Evolutionary conservation across 2,329 filamentous ascomycete species (phyloP).

Genomic region (Talaromyces sp.): DNA sequence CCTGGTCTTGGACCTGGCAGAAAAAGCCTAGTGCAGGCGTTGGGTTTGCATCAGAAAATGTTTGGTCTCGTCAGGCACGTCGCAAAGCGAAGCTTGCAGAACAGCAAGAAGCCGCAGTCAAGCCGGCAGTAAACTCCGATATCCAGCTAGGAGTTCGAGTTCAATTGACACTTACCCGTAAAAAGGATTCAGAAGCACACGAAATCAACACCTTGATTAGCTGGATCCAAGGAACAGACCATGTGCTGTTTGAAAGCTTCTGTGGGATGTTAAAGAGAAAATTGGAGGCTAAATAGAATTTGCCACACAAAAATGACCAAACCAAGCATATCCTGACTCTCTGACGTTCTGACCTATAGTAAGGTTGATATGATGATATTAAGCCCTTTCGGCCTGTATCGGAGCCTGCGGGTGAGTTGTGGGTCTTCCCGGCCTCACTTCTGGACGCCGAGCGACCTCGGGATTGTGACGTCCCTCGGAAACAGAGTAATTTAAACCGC

Average conservation of each 20-base stretch:
- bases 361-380: too few relatives aligned
- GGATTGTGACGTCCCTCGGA: neutral
- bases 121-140: conserved; percentile 36
- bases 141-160: conserved; percentile 63
- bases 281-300: conserved; percentile 25
- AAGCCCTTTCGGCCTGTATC: neutral
- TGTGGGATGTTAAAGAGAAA: conserved; percentile 73
- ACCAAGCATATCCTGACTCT: neutral
- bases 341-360: too few relatives aligned
- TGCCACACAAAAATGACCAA: neutral
- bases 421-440: conserved; percentile 11
- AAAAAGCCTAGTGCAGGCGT: conserved; percentile 56
- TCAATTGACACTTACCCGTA: conserved; percentile 43
- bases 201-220: conserved; percentile 58
- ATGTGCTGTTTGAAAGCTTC: conserved; percentile 81
- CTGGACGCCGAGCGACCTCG: conserved; percentile 9
- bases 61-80: conserved; percentile 77
- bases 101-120: conserved; percentile 21
- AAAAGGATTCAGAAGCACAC: conserved; percentile 33
- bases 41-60: conserved; percentile 66
- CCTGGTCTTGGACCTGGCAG: conserved; percentile 69
- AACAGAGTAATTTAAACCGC: conserved; percentile 2
- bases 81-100: conserved; percentile 51
- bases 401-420: neutral
- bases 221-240: conserved; percentile 77